These are phyloP conservation scores for Setaria viridis DNA, from an alignment of 202 grass and related monocot genomes.

Conservation along the genomic window DNA sequence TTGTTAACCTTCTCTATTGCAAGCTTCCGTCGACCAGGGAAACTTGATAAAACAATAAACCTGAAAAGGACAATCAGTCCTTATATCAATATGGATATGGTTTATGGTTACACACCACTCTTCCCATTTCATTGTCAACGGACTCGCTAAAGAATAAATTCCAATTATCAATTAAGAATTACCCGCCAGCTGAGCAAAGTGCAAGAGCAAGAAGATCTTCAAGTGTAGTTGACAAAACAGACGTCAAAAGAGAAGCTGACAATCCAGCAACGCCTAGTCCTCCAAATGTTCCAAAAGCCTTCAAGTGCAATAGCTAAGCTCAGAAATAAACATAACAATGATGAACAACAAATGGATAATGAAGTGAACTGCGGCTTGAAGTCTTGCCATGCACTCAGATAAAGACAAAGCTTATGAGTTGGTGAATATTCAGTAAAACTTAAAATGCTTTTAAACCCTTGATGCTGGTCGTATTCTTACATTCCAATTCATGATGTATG, in stretches of 20 bases:
- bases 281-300: constrained; percentile 95
- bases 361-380: not conserved
- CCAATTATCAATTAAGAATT: constrained; percentile 49
- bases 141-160: not conserved
- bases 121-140: constrained; percentile 21
- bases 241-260: constrained; percentile 92
- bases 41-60: constrained; percentile 88
- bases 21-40: constrained; percentile 71
- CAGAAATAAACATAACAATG: constrained; percentile 17
- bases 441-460: constrained; percentile 14
- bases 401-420: not conserved
- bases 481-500: constrained; percentile 2
- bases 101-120: constrained; percentile 26
- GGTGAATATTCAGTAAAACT: constrained; percentile 1
- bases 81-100: constrained; percentile 4
- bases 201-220: constrained; percentile 99
- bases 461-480: not conserved
- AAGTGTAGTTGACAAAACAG: constrained; percentile 81
- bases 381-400: not conserved
- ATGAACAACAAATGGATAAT: not conserved
- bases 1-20: constrained; percentile 68
- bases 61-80: constrained; percentile 38
- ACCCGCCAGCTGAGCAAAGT: constrained; percentile 94
- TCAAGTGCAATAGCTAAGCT: constrained; percentile 40
- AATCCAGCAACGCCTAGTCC: constrained; percentile 88